Evolutionary conservation across 305 asterid species (phyloP).

Genomic region (Ajuga reptans): DNA sequence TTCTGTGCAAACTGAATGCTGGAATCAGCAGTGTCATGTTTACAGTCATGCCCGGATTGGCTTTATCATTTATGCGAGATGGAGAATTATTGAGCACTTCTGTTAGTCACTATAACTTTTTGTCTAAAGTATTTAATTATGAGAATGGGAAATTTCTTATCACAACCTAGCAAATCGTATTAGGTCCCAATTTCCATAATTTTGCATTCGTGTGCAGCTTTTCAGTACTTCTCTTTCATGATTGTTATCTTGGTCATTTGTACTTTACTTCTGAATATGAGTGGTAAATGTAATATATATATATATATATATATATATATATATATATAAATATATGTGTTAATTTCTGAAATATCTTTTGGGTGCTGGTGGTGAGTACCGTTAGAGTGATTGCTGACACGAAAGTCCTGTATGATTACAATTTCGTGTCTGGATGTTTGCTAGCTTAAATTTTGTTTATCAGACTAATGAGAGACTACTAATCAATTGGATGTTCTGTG

Average conservation of each 20-base stretch:
- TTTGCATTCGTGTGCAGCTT: not conserved
- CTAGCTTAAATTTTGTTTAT: not conserved
- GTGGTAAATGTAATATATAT: no score
- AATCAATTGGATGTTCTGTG: not conserved
- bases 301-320: no score
- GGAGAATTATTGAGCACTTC: not conserved
- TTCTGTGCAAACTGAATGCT: not conserved
- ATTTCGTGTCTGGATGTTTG: not conserved
- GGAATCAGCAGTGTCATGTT: not conserved
- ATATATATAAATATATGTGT: no score
- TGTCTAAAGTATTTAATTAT: not conserved
- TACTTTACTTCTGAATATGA: no score
- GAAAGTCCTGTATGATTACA: not conserved
- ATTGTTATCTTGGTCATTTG: not conserved
- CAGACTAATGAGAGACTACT: not conserved
- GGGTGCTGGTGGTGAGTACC: no score
- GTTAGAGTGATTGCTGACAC: not conserved
- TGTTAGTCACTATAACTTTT: not conserved
- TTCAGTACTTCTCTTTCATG: not conserved
- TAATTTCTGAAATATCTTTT: no score
- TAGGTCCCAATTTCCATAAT: not conserved
- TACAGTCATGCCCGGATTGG: not conserved
- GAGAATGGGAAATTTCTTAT: not conserved
- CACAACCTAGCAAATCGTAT: not conserved
- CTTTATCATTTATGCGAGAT: not conserved